Evolutionary conservation across 2,329 filamentous ascomycete genomes (phyloP), one percentile per base, ranked within the genome.

Genomic region (Emergomyces pasteurianus): DNA sequence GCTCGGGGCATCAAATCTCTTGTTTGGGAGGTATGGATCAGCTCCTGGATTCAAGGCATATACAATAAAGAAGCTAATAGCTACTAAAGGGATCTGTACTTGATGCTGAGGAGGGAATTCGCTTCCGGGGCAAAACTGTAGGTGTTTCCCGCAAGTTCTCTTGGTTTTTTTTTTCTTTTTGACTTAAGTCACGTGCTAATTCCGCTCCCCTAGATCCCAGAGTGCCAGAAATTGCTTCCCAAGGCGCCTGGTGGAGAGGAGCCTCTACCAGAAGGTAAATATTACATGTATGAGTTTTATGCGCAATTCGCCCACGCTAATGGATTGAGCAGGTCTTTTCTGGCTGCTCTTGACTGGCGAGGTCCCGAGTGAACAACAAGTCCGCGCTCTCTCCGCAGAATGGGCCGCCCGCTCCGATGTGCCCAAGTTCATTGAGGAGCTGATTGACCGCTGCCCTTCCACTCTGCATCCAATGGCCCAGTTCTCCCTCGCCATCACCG

Each of bases 401-500:
- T 97, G 92, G 94, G 94, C 94, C 76, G 94, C 94, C 75, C 92
- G 94, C 73, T 91, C 94, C 79, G 90, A 95, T 73, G 81, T 99
- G 69, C 94, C 94, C 81, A 95, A 95, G 82, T 97, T 95, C 80
- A 85, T 99, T 74, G 92, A 96, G 83, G 94, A 99, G 83, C 88
- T 99, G 77, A 96, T 99, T 80, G 94, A 99, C 86, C 91, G 94
- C 83, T 97, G 92, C 89, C 94, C 94, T 71, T 94, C 84, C 81
- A 91, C 95, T 79, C 90, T 99, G 70, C 94, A 99, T 86, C 94
- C 94, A 77, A 99, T 99, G 94, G 92, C 94, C 65, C 94, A 99
- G 82, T 95, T 99, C 85, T 97, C 94, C 63, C 83, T 99, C 72
- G 94, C 94, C 73, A 91, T 99, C 72, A 96, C 89, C 70, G 94